These are phyloP conservation scores for Hortaea werneckii DNA, from an alignment of 2,329 filamentous ascomycete species.

Conservation along the genomic window DNA sequence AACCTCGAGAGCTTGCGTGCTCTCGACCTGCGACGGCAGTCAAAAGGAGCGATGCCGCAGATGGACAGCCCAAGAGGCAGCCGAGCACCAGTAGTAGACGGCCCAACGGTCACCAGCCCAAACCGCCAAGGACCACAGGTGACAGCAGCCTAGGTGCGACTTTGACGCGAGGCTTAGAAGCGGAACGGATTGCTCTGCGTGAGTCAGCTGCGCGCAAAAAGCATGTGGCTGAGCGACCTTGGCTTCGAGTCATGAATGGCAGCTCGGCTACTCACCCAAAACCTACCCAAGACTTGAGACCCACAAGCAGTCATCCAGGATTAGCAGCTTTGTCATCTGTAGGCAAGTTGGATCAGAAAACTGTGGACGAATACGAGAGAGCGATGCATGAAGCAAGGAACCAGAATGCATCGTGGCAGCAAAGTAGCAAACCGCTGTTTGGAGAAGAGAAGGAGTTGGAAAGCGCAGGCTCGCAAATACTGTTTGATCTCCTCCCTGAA, in stretches of 20 bases:
- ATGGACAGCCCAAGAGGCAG: neutral
- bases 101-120: conserved; percentile 8
- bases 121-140: conserved; percentile 7
- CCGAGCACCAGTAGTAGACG: neutral
- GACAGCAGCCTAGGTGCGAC: conserved; percentile 6
- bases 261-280: neutral
- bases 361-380: conserved; percentile 6
- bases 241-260: conserved; percentile 10
- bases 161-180: neutral
- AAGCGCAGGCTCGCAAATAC: conserved; percentile 63
- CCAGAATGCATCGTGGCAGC: conserved; percentile 1
- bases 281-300: neutral
- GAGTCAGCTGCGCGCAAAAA: conserved; percentile 1
- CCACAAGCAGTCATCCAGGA: neutral
- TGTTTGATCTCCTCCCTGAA: conserved; percentile 58
- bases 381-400: conserved; percentile 33
- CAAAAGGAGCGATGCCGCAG: neutral
- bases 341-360: conserved; percentile 2
- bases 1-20: conserved; percentile 28
- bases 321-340: conserved; percentile 5
- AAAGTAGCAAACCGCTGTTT: conserved; percentile 12
- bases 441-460: conserved; percentile 29
- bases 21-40: conserved; percentile 25
- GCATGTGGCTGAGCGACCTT: conserved; percentile 6
- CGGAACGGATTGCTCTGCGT: conserved; percentile 6